phyloP scores from a whole-genome alignment of 208 protist species.

The Porcisia deanei region DNA sequence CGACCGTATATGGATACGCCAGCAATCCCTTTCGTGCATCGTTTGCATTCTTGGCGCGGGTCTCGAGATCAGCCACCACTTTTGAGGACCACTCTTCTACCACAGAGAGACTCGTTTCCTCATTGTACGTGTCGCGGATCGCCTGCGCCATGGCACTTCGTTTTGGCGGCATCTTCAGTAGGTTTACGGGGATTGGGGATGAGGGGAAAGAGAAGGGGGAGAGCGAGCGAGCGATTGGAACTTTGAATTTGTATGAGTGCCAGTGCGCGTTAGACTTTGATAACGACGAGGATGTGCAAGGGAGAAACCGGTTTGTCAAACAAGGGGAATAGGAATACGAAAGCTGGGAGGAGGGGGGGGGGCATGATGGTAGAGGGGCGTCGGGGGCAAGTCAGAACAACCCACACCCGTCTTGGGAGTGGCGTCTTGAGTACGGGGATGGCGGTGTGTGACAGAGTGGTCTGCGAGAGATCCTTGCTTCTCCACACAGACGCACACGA shows the following conservation, averaged over 20 bases:
- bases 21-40: slow-evolving; percentile 22
- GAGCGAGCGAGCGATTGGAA: neutral
- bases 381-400: neutral
- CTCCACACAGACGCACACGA: neutral
- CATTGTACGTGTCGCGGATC: slow-evolving; percentile 65
- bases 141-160: slow-evolving; percentile 51
- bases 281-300: neutral
- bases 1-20: slow-evolving; percentile 17
- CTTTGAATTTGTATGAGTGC: neutral
- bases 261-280: neutral
- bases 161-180: slow-evolving; percentile 52
- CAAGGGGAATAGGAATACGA: neutral
- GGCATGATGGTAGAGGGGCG: too few species aligned
- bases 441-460: neutral
- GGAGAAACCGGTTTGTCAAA: neutral
- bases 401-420: neutral
- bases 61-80: slow-evolving; percentile 35
- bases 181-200: neutral
- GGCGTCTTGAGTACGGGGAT: too few species aligned
- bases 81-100: slow-evolving; percentile 55
- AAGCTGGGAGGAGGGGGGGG: neutral
- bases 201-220: neutral
- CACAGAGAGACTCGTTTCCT: slow-evolving; percentile 43
- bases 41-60: slow-evolving; percentile 23
- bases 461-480: neutral